Evolutionary conservation across 495 filamentous ascomycete genomes (phyloP).

Genomic region (Podospora conica): DNA sequence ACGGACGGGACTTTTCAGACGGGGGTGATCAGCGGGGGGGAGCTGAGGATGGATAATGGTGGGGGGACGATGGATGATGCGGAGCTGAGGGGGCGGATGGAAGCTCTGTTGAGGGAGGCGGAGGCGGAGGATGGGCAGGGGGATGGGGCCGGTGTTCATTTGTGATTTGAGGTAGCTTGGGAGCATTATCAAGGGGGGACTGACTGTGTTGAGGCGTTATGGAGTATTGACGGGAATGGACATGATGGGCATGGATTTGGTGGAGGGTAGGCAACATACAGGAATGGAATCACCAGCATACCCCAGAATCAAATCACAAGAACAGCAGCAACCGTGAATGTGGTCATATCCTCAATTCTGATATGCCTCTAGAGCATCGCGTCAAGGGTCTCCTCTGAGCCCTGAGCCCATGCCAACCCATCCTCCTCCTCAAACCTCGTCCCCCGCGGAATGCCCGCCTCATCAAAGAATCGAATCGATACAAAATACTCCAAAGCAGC

Average conservation of each 20-base stretch:
- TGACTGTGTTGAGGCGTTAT: neutral
- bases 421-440: neutral
- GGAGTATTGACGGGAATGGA: neutral
- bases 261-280: neutral
- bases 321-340: neutral
- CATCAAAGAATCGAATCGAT: neutral
- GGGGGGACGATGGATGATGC: slow-evolving; percentile 40
- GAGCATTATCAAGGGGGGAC: neutral
- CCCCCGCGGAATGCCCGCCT: neutral
- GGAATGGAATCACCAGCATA: neutral
- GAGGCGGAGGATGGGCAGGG: slow-evolving; percentile 40
- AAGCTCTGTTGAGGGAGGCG: slow-evolving; percentile 38
- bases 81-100: slow-evolving; percentile 40
- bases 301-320: neutral
- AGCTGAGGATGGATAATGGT: slow-evolving; percentile 31
- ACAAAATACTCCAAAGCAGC: neutral
- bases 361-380: neutral
- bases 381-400: neutral
- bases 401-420: neutral
- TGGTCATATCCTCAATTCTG: neutral
- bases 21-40: slow-evolving; percentile 38
- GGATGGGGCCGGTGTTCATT: slow-evolving; percentile 59
- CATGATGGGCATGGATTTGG: neutral
- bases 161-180: slow-evolving; percentile 37
- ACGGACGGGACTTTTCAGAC: slow-evolving; percentile 51